Conservation (phyloP, 164 flowering plant genomes). For the Kalanchoe fedtschenkoi region DNA sequence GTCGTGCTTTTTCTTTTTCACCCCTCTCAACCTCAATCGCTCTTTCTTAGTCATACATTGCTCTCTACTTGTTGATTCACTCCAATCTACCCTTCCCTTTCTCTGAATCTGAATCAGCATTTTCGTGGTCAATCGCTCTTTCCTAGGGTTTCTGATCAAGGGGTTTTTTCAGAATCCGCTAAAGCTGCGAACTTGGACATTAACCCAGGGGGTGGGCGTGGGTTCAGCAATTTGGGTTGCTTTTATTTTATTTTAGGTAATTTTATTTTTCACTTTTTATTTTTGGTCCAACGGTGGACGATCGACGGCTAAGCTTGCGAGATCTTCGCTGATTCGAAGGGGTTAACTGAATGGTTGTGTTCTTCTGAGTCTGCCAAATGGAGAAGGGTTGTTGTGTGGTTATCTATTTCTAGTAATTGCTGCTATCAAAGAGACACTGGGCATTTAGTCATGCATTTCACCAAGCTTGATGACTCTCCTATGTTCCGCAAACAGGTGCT, state of each 20-base stretch:
- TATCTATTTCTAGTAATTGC: neutral
- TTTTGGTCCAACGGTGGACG: conserved; percentile 1
- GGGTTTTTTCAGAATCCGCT: neutral
- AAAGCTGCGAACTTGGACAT: neutral
- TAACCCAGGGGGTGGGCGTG: neutral
- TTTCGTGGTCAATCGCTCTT: neutral
- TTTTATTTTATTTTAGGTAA: too few species aligned
- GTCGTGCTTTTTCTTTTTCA: conserved; percentile 1
- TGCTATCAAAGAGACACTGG: conserved; percentile 7
- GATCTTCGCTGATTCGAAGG: neutral
- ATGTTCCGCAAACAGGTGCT: conserved; percentile 96
- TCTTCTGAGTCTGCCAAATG: neutral
- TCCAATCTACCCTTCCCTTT: neutral
- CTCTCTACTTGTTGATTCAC: conserved; percentile 1
- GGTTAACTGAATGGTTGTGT: neutral
- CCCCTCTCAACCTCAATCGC: neutral
- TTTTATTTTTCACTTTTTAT: too few species aligned
- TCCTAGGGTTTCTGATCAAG: conserved; percentile 4
- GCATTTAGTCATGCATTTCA: conserved; percentile 59
- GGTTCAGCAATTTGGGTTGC: neutral
- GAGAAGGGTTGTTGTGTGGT: neutral
- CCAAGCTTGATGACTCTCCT: conserved; percentile 97
- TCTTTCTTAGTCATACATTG: neutral
- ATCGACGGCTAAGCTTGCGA: neutral
- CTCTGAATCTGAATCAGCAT: conserved; percentile 5